Evolutionary conservation across 2,329 filamentous ascomycete species (phyloP), one percentile per base, ranked within the genome.

Genomic region (Pezicula neosporulosa): DNA sequence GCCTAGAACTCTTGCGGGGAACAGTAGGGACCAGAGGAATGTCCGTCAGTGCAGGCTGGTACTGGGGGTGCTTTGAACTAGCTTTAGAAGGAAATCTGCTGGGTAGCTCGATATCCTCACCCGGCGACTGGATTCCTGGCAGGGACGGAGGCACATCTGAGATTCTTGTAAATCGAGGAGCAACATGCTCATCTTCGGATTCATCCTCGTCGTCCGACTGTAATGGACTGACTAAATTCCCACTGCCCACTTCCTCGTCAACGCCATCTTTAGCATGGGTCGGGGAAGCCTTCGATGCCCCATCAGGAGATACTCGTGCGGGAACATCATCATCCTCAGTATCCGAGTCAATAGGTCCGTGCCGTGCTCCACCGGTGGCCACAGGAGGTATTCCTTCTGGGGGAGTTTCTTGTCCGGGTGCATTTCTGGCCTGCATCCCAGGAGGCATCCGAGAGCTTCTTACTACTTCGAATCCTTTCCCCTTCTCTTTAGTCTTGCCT

Each of bases 401-500:
- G 2, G 81, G 89, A 1, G 83, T 80, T 47, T 89, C 87, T 52
- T 86, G 77, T 38, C 81, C 83, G 52, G 83, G 78, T 28, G 81
- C 77, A 9, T 77, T 63, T 68, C 75, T 58, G 50, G 63, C 41
- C 64, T 73, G 72, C 56, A 90, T 87, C 52, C 86, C 85, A 6
- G 88, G 86, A 2, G 91, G 91, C 74, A 94, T 91, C 50, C 92
- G 82, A 7, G 90, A 83, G 66, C 92, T 97, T 63, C 94, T 78
- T 15, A 99, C 93, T 5, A 99, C 94, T 68, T 97, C 94, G 60
- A 99, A 99, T 0, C 94, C 94, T 70, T 97, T 97, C 58, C 87
- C 86, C 70, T 95, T 96, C 59, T 97, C 93, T 66, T 96, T 97
- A 6, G 85, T 90, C 72, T 95, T 96, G 15, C 87, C 88, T 12